Evolutionary conservation across 345 rosid genomes (phyloP).

Genomic region (Lagerstroemia speciosa): DNA sequence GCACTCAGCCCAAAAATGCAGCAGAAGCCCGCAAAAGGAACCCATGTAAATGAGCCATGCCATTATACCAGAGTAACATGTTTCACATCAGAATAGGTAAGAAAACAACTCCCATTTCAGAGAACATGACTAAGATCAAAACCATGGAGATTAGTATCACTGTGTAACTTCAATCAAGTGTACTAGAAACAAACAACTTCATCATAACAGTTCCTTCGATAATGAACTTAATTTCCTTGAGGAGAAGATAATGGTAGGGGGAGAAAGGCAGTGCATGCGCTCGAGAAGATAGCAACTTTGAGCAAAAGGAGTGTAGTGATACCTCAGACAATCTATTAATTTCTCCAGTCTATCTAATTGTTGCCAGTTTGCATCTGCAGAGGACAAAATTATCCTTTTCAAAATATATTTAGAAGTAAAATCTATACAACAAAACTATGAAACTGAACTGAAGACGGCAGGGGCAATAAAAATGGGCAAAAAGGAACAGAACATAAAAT

Average conservation of each 20-base stretch:
- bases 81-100: too few species aligned
- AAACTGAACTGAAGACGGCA: neutral
- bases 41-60: too few species aligned
- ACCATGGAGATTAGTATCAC: neutral
- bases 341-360: neutral
- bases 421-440: neutral
- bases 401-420: too few species aligned
- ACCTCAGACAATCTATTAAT: neutral
- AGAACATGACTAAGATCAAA: neutral
- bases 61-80: too few species aligned
- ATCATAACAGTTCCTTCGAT: neutral
- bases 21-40: neutral
- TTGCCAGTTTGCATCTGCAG: neutral
- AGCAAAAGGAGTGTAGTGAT: neutral
- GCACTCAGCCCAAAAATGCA: neutral
- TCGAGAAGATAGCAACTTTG: neutral
- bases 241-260: neutral
- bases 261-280: neutral
- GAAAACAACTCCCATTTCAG: neutral
- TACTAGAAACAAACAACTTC: neutral
- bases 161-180: neutral
- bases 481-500: neutral
- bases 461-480: neutral
- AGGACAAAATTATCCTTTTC: neutral
- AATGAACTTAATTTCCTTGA: neutral